These are phyloP conservation scores for Echium plantagineum DNA, from an alignment of 257 asterid genomes.

Conservation along the genomic window DNA sequence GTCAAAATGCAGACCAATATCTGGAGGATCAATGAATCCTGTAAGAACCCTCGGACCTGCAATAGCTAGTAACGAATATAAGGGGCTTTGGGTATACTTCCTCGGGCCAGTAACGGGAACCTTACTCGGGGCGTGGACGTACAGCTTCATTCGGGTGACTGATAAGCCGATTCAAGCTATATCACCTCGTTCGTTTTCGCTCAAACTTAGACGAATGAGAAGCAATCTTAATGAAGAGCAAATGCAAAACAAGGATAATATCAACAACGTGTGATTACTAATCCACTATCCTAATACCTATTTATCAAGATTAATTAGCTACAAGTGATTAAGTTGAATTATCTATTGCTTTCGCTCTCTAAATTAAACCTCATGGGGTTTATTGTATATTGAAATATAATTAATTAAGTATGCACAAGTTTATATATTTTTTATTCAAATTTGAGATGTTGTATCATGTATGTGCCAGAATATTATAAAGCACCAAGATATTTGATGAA, in stretches of 20 bases:
- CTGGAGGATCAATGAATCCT: conserved; percentile 94
- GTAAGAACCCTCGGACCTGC: conserved; percentile 82
- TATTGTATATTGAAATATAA: no score
- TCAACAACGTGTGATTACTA: neutral
- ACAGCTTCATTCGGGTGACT: conserved; percentile 40
- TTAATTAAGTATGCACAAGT: no score
- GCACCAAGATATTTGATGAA: no score
- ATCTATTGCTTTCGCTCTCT: no score
- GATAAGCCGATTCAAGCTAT: conserved; percentile 38
- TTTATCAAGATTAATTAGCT: no score
- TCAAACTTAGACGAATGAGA: neutral
- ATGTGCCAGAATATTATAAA: no score
- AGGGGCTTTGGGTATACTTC: conserved; percentile 60
- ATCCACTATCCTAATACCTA: no score
- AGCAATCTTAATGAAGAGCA: neutral
- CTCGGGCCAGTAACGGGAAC: conserved; percentile 74
- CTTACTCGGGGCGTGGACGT: conserved; percentile 56
- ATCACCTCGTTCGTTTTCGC: conserved; percentile 12
- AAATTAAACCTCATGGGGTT: no score
- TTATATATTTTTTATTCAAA: no score
- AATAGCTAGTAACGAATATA: conserved; percentile 52
- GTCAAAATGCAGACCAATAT: conserved; percentile 42
- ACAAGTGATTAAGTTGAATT: no score
- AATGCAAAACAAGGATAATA: neutral
- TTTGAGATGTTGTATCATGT: no score